Base-by-base conservation (phyloP, 441 rosid species). In the Aquilaria agallochum region DNA sequence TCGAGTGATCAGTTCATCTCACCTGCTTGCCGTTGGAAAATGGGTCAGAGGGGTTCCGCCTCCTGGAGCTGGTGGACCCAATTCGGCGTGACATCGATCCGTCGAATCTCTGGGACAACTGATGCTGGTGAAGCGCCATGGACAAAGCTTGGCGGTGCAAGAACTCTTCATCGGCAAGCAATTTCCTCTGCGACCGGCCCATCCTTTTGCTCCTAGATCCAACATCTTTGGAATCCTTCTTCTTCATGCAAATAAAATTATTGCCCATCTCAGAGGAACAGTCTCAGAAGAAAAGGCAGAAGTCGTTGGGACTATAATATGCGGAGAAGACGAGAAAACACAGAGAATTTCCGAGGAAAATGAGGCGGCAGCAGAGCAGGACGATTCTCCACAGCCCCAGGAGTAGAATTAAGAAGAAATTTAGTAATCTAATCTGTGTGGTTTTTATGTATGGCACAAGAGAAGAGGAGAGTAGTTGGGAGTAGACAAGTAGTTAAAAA, bases 1-100 rank as follows among this genome's bases (percentile, higher is more conserved):
- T 9, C 7, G 45, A 40, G 45, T 40, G 45, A 40, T 40, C 9
- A 40, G 45, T 40, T 40, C 11, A 13, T 31, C 34, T 62, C 14
- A 85, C 96, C 95, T 87, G 96, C 67, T 94, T 87, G 40, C 71
- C 88, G 63, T 78, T 85, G 31, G 96, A 74, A 58, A 86, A 74
- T 32, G 93, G 89, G 72, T 89, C 95, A 62, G 93, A 62, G 59
- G 77, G 82, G 53, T 72, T 75, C 46, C 80, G 79, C 44, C 91
- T 76, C 67, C 93, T 79, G 12, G 96, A 85, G 71, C 93, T 87
- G 12, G 96, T 84, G 54, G 94, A 85, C 71, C 96, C 97, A 71
- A 84, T 81, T 66, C 97, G 80, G 64, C 96, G 79, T n/a, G 99
- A 94, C 90, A 94, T 89, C 84, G 99, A 94, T 79, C 99, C 97